Evolutionary conservation across 2,329 filamentous ascomycete species (phyloP).

Genomic region (Colletotrichum brevisporum): DNA sequence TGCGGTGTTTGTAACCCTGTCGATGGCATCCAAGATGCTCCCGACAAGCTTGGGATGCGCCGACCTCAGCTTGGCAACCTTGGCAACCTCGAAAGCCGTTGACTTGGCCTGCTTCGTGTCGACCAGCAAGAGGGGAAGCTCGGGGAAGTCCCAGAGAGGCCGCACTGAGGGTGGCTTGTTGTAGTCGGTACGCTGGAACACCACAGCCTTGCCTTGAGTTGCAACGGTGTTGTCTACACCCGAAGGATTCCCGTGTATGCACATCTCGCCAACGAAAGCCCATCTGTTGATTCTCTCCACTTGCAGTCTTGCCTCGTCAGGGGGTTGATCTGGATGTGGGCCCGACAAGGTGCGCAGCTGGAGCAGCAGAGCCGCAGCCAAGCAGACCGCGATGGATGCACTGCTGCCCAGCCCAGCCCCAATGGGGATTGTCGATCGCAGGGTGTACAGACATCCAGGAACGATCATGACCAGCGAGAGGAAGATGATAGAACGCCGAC

Average conservation of each 20-base stretch:
- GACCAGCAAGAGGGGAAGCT: constrained; percentile 89
- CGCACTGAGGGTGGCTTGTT: constrained; percentile 81
- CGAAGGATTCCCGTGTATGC: constrained; percentile 96
- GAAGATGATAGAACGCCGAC: constrained; percentile 96
- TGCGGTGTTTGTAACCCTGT: constrained; percentile 74
- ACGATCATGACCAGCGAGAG: constrained; percentile 88
- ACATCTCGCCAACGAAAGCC: constrained; percentile 97
- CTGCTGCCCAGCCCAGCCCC: constrained; percentile 93
- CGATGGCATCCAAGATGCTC: constrained; percentile 87
- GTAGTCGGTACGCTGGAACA: constrained; percentile 88
- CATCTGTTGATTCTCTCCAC: constrained; percentile 97
- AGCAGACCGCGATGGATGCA: constrained; percentile 92
- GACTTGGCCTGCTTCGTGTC: constrained; percentile 92
- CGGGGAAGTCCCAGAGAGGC: constrained; percentile 88
- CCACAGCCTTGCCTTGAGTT: constrained; percentile 91
- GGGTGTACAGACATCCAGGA: constrained; percentile 87
- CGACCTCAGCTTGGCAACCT: constrained; percentile 81
- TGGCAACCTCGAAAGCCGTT: constrained; percentile 86
- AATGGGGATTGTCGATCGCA: constrained; percentile 94
- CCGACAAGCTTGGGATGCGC: constrained; percentile 83
- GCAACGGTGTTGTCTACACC: constrained; percentile 98
- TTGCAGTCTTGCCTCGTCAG: constrained; percentile 88
- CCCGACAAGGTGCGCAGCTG: constrained; percentile 91
- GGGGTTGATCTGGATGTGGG: constrained; percentile 91
- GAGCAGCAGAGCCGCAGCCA: constrained; percentile 85